Evolutionary conservation across 1,284 basidiomycete genomes (phyloP), one percentile per base, ranked within the genome.

Genomic region (Phellinidium pouzarii): DNA sequence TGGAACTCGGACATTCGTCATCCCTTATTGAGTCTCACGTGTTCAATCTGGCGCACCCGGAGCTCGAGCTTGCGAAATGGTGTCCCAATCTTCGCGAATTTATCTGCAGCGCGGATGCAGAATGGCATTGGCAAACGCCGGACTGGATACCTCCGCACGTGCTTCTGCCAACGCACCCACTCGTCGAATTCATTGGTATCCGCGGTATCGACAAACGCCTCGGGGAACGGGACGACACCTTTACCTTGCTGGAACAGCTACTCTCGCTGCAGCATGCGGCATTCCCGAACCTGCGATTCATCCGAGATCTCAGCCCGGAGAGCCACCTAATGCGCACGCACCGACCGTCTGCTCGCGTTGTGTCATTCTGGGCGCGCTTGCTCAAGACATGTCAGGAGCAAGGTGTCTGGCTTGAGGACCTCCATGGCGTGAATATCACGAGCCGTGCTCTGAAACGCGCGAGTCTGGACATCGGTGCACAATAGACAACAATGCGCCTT

Each of bases 71-170:
- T 11, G 79, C 77, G 14, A 68, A 71, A 17, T 82, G 79, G 76
- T 84, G 80, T 56, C 83, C 84, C 0, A 79, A 81, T 58, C 68
- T 87, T 37, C 69, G 69, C 34, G 75, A 84, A 61, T 82, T 87
- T 61, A 80, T 87, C 50, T 85, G 84, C 61, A 78, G 75, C 44
- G 84, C 84, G 2, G 82, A 86, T 55, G 83, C 84, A 2, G 83
- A 84, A 60, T 87, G 84, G 84, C 82, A 86, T 58, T 87, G 84
- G 85, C 75, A 79, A 59, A 74, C 72, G 49, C 85, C 85, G 0
- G 84, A 87, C 61, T 85, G 82, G 82, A 84, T 87, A 58, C 81
- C 84, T n/a, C 84, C 85, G 1, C 85, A 87, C 56, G 71, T 84
- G 27, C 69, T 87, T 5, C 71, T 87, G 25, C 80, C 83, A 11